Evolutionary conservation across 164 flowering plant species (phyloP), one percentile per base, ranked within the genome.

Genomic region (Vitis rupestris): DNA sequence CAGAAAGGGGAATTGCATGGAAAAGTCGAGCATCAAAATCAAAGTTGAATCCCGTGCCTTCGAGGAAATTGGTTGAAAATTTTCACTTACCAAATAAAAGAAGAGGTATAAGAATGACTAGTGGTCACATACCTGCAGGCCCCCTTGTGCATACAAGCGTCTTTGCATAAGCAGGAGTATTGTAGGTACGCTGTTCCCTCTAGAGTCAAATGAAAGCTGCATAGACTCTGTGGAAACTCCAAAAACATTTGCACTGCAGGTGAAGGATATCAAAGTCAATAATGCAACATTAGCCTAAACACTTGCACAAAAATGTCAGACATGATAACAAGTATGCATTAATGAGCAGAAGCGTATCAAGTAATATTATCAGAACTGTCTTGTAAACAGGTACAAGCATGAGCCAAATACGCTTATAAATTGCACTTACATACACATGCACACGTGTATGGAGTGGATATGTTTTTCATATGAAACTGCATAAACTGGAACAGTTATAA

Each of bases 201-300:
- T 83, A 9, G 88, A 76, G 63, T 94, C 98, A 76, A 80, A 92
- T 4, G 97, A 94, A 37, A 86, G 92, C 83, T 94, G 97, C 97
- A 94, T 94, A 13, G 98, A 94, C 74, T 90, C 92, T 14, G 95
- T 91, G 2, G 94, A 90, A 65, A 92, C 98, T 65, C 98, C 98
- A 81, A 94, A 94, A 23, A 94, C 97, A 61, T 72, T 87, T 54
- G 95, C 77, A 80, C 97, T 94, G 66, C 80, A 83, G 16, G 75
- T 64, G 44, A 75, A 48, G 59, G 37, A 71, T 12, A 67, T 15
- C 37, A 44, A 27, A 63, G 53, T 37, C 66, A 61, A 47, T 19
- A 12, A 14, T 14, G 27, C 8, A 50, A 14, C 13, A 53, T 11
- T 0, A 63, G 12, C 23, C 4, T 60, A 8, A 16, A 19, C 10